Evolutionary conservation across 139 green algal species (phyloP).

Genomic region (Coelastrella sp.): DNA sequence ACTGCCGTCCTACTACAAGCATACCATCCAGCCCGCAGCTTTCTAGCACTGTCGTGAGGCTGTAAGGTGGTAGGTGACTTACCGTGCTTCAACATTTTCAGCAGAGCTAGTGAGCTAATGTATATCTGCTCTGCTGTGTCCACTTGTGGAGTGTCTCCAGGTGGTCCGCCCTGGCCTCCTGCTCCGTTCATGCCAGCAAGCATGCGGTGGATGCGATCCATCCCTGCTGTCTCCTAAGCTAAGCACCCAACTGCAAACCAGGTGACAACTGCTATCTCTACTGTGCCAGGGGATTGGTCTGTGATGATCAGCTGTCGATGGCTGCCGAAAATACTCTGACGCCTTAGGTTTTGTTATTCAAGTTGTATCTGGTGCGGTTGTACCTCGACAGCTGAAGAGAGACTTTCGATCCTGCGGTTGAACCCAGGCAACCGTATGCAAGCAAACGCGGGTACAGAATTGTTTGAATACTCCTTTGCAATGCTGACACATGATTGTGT

Average conservation of each 20-base stretch:
- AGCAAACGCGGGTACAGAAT: no score
- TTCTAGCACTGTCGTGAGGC: no score
- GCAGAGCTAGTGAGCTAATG: slow-evolving; percentile 96
- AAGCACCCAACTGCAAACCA: not conserved
- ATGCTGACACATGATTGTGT: no score
- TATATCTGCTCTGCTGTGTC: slow-evolving; percentile 97
- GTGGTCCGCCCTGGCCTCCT: slow-evolving; percentile 41
- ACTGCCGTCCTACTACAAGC: no score
- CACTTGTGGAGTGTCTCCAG: slow-evolving; percentile 83
- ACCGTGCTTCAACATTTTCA: slow-evolving; percentile 99
- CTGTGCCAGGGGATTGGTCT: not conserved
- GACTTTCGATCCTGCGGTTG: no score
- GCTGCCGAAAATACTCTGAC: not conserved
- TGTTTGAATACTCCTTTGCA: no score
- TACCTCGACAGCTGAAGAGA: no score
- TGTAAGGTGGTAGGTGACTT: not conserved
- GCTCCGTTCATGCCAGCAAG: slow-evolving; percentile 56
- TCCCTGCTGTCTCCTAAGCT: slow-evolving; percentile 22
- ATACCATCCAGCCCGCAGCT: no score
- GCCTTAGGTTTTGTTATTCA: no score
- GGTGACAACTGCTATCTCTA: not conserved
- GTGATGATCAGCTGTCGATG: not conserved
- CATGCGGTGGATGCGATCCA: slow-evolving; percentile 79
- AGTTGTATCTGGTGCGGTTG: no score
- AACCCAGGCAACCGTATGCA: no score